Evolutionary conservation across 2,329 filamentous ascomycete genomes (phyloP), one percentile per base, ranked within the genome.

Genomic region (Trematosphaeria pertusa): DNA sequence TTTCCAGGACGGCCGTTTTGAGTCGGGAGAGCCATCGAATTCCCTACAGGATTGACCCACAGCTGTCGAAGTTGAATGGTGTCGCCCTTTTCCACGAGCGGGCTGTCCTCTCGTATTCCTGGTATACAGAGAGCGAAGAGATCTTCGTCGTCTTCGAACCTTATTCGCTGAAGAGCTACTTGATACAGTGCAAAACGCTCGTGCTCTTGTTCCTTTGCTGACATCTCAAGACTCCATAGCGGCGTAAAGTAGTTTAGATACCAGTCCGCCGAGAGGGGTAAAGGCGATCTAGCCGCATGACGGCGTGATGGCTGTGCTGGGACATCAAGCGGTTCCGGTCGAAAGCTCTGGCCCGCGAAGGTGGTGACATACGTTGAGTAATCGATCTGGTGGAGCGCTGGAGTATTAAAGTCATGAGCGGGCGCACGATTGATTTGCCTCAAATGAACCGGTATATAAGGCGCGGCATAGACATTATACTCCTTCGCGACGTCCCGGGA

Each of bases 31-130:
- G n/a, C n/a, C n/a, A n/a, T n/a, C n/a, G n/a, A 39, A 12, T 57
- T 48, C 9, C 55, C 56, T 31, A 17, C 20, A 7, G 9, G 7
- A 37, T 68, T 57, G 2, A 64, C 38, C 22, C 45, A 54, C 9
- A 70, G 43, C 19, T 67, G 65, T 2, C 69, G 62, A n/a, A 71
- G 49, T 19, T 65, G 58, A n/a, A 72, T 24, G 1, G 44, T 39
- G 19, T 72, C 67, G 5, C 67, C 69, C 48, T 66, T 56, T 31
- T 65, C 62, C n/a, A 72, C 32, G 3, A 58, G 31, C 12, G 67
- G 67, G 12, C 38, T 65, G 6, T 70, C 61, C 38, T 72, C 69
- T 26, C 65, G 55, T 4, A 71, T 19, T 2, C 67, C 67, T 11
- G 67, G 67, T 3, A 70, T 37, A 2, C 35, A 33, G 1, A 70